Evolutionary conservation across 257 asterid species (phyloP).

Genomic region (Solanum sejunctum): DNA sequence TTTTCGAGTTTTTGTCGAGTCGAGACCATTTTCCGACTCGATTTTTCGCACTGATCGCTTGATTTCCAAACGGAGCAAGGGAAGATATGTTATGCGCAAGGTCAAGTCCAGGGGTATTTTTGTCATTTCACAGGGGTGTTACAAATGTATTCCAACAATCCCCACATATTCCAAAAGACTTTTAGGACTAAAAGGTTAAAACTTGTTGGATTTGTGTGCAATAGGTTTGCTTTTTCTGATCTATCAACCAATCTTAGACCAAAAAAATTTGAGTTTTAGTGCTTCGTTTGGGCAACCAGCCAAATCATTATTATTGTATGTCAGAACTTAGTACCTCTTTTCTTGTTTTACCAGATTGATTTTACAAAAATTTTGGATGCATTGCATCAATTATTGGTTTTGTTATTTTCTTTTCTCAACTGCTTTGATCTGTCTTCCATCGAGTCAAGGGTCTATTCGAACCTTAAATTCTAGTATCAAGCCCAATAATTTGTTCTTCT

Average conservation of each 20-base stretch:
- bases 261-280: too few species aligned
- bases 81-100: too few species aligned
- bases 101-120: too few species aligned
- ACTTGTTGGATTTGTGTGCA: neutral
- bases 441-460: neutral
- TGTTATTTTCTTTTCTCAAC: too few species aligned
- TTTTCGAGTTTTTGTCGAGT: too few species aligned
- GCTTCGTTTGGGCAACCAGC: too few species aligned
- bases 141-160: neutral
- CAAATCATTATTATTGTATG: neutral
- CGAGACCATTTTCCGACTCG: too few species aligned
- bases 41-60: too few species aligned
- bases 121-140: too few species aligned
- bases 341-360: neutral
- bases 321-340: neutral
- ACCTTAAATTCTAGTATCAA: neutral
- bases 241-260: neutral
- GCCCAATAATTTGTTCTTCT: neutral
- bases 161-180: neutral
- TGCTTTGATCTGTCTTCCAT: too few species aligned
- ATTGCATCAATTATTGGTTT: neutral
- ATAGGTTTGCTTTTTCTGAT: neutral
- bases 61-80: too few species aligned
- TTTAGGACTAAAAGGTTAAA: neutral
- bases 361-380: neutral